These are phyloP conservation scores for Penicillium vulpinum DNA, from an alignment of 2,329 filamentous ascomycete species.

Conservation along the genomic window DNA sequence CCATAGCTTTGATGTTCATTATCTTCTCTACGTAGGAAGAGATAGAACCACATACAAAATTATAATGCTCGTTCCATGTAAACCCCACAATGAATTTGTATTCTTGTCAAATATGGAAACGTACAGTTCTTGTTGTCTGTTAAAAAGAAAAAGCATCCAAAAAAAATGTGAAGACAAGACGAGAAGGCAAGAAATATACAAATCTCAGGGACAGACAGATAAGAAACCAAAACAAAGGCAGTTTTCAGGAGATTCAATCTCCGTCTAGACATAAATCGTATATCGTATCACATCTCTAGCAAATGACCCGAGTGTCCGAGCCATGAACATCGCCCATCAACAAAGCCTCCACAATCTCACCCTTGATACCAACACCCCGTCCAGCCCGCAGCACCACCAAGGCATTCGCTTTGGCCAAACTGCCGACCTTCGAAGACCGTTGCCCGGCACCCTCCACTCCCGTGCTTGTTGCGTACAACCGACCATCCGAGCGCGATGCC, in stretches of 20 bases:
- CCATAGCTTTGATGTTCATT: not conserved
- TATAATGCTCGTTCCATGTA: not conserved
- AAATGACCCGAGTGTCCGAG: conserved; percentile 22
- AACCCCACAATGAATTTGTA: not conserved
- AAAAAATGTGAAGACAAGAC: not conserved
- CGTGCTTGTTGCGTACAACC: conserved; percentile 74
- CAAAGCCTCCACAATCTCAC: conserved; percentile 71
- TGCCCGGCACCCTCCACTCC: conserved; percentile 65
- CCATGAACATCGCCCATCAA: conserved; percentile 63
- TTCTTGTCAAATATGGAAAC: not conserved
- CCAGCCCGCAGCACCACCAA: conserved; percentile 62
- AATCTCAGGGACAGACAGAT: not conserved
- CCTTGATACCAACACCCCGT: conserved; percentile 63
- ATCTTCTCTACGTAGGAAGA: not conserved
- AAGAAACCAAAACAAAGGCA: not conserved
- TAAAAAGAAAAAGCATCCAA: not conserved
- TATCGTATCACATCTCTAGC: conserved; percentile 14
- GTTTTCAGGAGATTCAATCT: conserved; percentile 14
- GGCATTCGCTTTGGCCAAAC: conserved; percentile 84
- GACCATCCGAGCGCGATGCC: conserved; percentile 62
- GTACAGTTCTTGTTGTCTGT: not conserved
- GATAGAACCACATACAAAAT: not conserved
- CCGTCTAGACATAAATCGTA: conserved; percentile 3
- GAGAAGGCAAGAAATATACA: conserved; percentile 1
- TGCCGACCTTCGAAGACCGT: conserved; percentile 85